Conservation (phyloP, 2,329 filamentous ascomycete species). For the Phialocephala subalpina region DNA sequence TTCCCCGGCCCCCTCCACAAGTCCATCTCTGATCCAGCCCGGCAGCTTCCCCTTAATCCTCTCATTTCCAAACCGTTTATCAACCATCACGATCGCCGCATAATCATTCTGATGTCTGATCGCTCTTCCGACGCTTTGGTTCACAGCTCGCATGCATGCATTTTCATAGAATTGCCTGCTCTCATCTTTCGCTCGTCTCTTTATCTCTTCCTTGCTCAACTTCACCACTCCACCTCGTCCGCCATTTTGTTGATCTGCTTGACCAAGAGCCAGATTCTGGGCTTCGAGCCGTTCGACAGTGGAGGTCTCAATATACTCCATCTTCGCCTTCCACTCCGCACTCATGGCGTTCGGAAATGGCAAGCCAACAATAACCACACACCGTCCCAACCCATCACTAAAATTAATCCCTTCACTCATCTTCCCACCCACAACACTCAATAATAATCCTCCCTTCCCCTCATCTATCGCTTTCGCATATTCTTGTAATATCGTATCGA, state of each 20-base stretch:
- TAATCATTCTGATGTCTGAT: constrained; percentile 91
- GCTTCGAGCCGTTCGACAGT: constrained; percentile 48
- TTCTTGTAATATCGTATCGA: constrained; percentile 72
- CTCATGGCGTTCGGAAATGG: constrained; percentile 92
- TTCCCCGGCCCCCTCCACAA: constrained; percentile 59
- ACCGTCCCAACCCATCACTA: constrained; percentile 86
- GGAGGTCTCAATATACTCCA: constrained; percentile 81
- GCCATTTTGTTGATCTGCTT: too few species aligned
- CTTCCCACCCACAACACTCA: constrained; percentile 93
- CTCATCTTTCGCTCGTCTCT: constrained; percentile 56
- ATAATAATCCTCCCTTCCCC: constrained; percentile 76
- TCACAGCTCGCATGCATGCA: constrained; percentile 94
- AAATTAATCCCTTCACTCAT: constrained; percentile 99
- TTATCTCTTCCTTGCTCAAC: constrained; percentile 47
- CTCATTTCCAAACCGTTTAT: constrained; percentile 78
- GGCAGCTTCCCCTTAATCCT: constrained; percentile 84
- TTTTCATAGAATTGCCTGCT: constrained; percentile 91
- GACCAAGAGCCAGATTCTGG: too few species aligned
- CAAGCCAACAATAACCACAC: constrained; percentile 89
- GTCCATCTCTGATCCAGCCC: constrained; percentile 82
- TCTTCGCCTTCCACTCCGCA: constrained; percentile 91
- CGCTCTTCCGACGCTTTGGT: constrained; percentile 93
- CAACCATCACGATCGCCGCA: constrained; percentile 86
- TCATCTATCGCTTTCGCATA: constrained; percentile 75
- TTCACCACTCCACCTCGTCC: too few species aligned